Conservation (phyloP, 257 asterid genomes). For the Plantago major region DNA sequence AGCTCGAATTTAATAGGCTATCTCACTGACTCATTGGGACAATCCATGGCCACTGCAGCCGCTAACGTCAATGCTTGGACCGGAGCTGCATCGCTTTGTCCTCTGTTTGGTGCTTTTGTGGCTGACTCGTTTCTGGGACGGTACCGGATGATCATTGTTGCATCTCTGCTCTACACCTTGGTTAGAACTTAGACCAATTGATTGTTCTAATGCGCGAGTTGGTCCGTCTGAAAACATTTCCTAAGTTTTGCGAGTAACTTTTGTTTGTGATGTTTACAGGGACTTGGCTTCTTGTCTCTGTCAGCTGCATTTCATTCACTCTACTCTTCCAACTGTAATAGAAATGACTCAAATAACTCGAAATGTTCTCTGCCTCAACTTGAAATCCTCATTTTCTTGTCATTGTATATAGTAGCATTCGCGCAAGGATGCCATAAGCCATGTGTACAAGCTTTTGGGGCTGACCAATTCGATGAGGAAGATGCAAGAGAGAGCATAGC, state of each 20-base stretch:
- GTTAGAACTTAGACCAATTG: conserved; percentile 34
- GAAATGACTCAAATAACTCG: conserved; percentile 4
- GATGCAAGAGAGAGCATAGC: conserved; percentile 34
- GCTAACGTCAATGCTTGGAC: conserved; percentile 35
- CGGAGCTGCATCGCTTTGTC: conserved; percentile 31
- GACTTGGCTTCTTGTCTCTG: conserved; percentile 34
- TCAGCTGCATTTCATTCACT: conserved; percentile 32
- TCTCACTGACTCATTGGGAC: conserved; percentile 38
- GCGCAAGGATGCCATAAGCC: conserved; percentile 51
- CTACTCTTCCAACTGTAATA: too few species aligned
- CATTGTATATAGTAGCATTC: conserved; percentile 35
- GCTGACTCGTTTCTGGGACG: conserved; percentile 42
- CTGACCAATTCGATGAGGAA: conserved; percentile 48
- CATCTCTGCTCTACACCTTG: conserved; percentile 32
- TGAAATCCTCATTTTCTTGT: conserved; percentile 33
- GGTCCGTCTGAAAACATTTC: too few species aligned
- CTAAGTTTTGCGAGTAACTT: too few species aligned
- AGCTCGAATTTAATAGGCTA: conserved; percentile 35
- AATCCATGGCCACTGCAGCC: conserved; percentile 42
- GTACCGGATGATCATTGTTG: conserved; percentile 28
- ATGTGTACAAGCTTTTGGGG: conserved; percentile 46
- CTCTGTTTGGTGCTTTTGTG: conserved; percentile 35
- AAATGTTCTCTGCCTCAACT: conserved; percentile 25
- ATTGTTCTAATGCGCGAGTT: too few species aligned
- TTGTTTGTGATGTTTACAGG: conserved; percentile 26